Evolutionary conservation across 208 protist species (phyloP), one percentile per base, ranked within the genome.

Genomic region (Leishmania amazonensis): DNA sequence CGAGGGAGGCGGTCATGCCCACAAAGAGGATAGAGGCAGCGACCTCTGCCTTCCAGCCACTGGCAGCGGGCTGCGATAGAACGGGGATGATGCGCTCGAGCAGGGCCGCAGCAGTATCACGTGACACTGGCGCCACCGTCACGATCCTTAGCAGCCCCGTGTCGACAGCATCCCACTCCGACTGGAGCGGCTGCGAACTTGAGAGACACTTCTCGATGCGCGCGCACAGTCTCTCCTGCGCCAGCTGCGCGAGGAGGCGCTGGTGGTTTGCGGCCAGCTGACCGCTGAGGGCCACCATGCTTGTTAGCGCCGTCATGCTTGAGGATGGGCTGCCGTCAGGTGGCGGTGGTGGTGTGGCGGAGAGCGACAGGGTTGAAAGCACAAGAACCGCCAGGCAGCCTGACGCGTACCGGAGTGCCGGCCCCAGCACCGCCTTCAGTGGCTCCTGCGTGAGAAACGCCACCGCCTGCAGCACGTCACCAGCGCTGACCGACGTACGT

Each of bases 351-450:
- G 78, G 74, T 31, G 57, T 45, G 40, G 49, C 19, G 40, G 76
- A 17, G 31, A 80, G 62, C 42, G 38, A 19, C 7, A 83, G 67
- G 8, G 85, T 88, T 73, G 83, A 78, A 11, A 91, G 64, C 21
- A 92, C 78, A 2, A 95, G 78, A 70, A 85, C 89, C 38, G 89
- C 84, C 9, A 94, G 83, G 71, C 90, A 94, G 38, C 93, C 93
- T 28, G 89, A 85, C 0, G 91, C 86, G 84, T 95, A 86, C 11
- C 91, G 88, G 72, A 95, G 79, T 40, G 87, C 88, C 19, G 90
- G 90, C 15, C 91, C 91, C 65, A 96, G 68, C 74, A 53, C 45
- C 3, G 68, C 85, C 31, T 74, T 83, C 15, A 67, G 81, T 24
- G 78, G 60, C 67, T 74, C 79, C 28, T 64, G 57, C 13, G 75